phyloP scores from a whole-genome alignment of 306 rosid species.

The Urtica urens region DNA sequence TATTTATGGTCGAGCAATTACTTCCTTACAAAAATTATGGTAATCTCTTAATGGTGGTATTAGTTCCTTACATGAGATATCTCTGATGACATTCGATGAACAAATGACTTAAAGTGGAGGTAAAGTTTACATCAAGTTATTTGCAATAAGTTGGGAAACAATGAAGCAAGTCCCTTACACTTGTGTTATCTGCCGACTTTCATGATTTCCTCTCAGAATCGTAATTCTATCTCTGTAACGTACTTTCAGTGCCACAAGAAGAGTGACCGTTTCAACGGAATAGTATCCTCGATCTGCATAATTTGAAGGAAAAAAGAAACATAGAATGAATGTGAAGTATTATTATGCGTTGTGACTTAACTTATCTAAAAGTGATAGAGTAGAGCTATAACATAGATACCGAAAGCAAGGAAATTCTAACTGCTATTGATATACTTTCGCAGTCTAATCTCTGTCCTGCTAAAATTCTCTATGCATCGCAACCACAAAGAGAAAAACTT shows the following conservation, averaged over 20 bases:
- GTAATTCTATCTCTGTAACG: constrained; percentile 98
- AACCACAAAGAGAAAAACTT: too few relatives aligned
- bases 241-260: constrained; percentile 90
- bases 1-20: too few relatives aligned
- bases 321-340: neutral
- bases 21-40: too few relatives aligned
- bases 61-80: too few relatives aligned
- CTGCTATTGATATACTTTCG: too few relatives aligned
- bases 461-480: too few relatives aligned
- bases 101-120: neutral
- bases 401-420: too few relatives aligned
- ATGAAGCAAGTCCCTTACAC: constrained; percentile 55
- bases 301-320: neutral
- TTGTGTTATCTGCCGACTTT: constrained; percentile 97
- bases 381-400: too few relatives aligned
- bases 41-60: too few relatives aligned
- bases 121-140: neutral
- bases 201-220: constrained; percentile 95
- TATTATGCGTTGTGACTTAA: too few relatives aligned
- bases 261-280: constrained; percentile 95
- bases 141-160: neutral
- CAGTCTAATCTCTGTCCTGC: too few relatives aligned
- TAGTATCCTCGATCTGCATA: constrained; percentile 46
- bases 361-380: too few relatives aligned
- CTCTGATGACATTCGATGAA: neutral